Conservation (phyloP, 176 grass and related monocot species). For the Carex cristatella region DNA sequence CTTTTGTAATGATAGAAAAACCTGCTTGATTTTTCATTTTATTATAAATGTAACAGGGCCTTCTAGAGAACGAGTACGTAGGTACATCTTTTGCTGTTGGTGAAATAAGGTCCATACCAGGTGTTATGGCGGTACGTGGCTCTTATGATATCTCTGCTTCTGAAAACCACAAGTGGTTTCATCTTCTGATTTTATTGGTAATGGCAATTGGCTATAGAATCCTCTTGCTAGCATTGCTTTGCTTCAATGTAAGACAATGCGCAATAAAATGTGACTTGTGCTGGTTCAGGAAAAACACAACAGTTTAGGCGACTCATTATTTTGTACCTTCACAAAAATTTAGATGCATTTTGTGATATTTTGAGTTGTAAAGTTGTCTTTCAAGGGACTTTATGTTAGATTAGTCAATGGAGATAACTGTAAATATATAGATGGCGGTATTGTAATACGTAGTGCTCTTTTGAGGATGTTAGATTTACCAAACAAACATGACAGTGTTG, state of each 20-base stretch:
- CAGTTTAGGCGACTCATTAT: constrained; percentile 25
- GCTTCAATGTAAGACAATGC: constrained; percentile 41
- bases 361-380: constrained; percentile 4
- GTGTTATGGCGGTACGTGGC: constrained; percentile 70
- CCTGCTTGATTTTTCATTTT: neutral
- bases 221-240: constrained; percentile 54
- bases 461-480: neutral
- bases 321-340: neutral
- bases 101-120: constrained; percentile 68
- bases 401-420: constrained; percentile 8
- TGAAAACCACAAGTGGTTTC: constrained; percentile 51
- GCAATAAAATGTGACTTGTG: constrained; percentile 26
- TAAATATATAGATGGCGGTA: constrained; percentile 6
- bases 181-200: constrained; percentile 61
- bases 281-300: constrained; percentile 33
- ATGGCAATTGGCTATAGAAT: constrained; percentile 68
- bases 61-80: constrained; percentile 88
- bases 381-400: constrained; percentile 2
- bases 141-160: constrained; percentile 76
- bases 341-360: neutral
- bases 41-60: constrained; percentile 39
- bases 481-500: neutral
- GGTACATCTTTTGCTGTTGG: constrained; percentile 82
- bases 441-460: constrained; percentile 1
- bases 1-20: neutral